phyloP scores from a whole-genome alignment of 345 rosid species.

The Hibiscus mutabilis region DNA sequence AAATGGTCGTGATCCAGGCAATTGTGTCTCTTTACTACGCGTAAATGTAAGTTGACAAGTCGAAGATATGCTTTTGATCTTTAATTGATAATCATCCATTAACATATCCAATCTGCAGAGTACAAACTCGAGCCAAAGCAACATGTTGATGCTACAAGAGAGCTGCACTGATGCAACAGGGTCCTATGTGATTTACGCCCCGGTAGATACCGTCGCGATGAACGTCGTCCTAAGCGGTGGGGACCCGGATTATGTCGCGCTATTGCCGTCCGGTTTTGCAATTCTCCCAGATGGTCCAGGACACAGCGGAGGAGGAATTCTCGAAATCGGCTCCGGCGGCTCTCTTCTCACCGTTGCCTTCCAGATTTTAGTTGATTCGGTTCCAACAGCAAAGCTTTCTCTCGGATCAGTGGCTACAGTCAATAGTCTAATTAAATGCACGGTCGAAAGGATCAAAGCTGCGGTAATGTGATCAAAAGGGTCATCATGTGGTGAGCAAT shows the following conservation, averaged over 20 bases:
- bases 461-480: slow-evolving; percentile 31
- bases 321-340: slow-evolving; percentile 56
- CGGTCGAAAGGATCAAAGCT: slow-evolving; percentile 75
- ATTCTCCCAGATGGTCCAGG: slow-evolving; percentile 83
- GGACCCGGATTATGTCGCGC: slow-evolving; percentile 92
- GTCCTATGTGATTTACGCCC: slow-evolving; percentile 93
- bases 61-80: background rate
- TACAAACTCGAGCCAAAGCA: slow-evolving; percentile 89
- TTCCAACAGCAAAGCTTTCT: slow-evolving; percentile 90
- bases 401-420: slow-evolving; percentile 91
- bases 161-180: slow-evolving; percentile 84
- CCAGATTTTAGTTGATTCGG: slow-evolving; percentile 88
- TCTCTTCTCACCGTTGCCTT: slow-evolving; percentile 85
- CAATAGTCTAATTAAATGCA: slow-evolving; percentile 84
- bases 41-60: slow-evolving; percentile 54
- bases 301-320: slow-evolving; percentile 28
- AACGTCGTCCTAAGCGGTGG: slow-evolving; percentile 80
- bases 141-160: slow-evolving; percentile 94
- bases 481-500: no score
- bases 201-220: slow-evolving; percentile 87
- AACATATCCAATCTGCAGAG: slow-evolving; percentile 39
- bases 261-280: slow-evolving; percentile 95
- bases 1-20: slow-evolving; percentile 87
- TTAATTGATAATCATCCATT: background rate
- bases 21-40: slow-evolving; percentile 76